Base-by-base conservation (phyloP, 331 rosid genomes). In the Malus hybrid region DNA sequence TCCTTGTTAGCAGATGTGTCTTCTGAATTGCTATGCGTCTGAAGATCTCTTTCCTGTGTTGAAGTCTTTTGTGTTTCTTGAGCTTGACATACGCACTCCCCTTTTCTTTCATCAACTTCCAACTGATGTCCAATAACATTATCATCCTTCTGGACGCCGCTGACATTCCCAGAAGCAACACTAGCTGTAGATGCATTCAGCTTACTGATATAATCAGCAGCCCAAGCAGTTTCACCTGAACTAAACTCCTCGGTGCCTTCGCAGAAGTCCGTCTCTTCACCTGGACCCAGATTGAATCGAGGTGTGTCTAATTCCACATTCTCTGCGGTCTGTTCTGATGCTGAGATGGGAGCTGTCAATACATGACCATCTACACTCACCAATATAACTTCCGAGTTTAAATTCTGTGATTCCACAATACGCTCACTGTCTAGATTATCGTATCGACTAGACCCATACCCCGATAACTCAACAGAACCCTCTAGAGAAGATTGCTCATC, bases 341-440 rank as follows among this genome's bases (percentile, higher is more conserved):
- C 89, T 18, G 88, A 82, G 82, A 94, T 92, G 57, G 99, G 96
- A 30, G 94, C 97, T 6, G 80, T 92, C 81, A 90, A 77, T 55
- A 84, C 84, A 77, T 81, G 92, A 76, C 96, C 99, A 80, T 94
- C 97, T 70, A 92, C 97, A 87, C 97, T 92, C 63, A 92, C 91
- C 89, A 88, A 78, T 55, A 95, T 87, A 81, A 92, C 86, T 86
- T 85, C 99, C 3, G 96, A 90, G 74, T 71, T 85, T 14, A 78
- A 66, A 84, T 83, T 84, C 58, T 83, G 89, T 1, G 96, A 84
- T 52, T 87, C 88, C 26, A 63, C 86, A 39, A 75, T 70, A 82
- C 70, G 81, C 8, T 83, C 91, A 39, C 82, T 82, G 72, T 88
- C 89, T 33, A 86, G 33, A 80, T 66, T 75, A 57, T 82, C 92